Evolutionary conservation across 148 eudicot species (phyloP).

Genomic region (Polygonum aviculare): DNA sequence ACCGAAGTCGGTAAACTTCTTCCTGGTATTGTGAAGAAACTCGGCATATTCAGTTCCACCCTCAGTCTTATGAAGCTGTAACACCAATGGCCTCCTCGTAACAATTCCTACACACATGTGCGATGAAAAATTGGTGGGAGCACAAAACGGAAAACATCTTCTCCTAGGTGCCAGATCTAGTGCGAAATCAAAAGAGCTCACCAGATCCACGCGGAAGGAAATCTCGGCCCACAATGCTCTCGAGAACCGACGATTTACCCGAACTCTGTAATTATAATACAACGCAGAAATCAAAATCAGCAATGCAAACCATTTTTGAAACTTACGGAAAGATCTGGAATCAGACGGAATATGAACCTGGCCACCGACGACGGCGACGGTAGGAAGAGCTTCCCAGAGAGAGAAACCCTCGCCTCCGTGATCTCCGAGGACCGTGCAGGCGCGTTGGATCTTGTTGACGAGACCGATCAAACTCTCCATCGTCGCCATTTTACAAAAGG

Average conservation of each 20-base stretch:
- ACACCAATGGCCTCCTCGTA: conserved; percentile 88
- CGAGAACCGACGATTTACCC: conserved; percentile 94
- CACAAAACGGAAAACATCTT: background rate
- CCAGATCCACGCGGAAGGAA: conserved; percentile 99
- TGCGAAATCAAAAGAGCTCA: conserved; percentile 1
- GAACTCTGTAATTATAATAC: conserved; percentile 55
- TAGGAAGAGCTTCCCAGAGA: conserved; percentile 80
- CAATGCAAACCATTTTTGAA: background rate
- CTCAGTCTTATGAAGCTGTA: conserved; percentile 87
- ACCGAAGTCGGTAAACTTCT: conserved; percentile 70
- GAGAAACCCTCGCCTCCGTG: conserved; percentile 76
- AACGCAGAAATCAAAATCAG: conserved; percentile 5
- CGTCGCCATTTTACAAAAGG: conserved; percentile 40
- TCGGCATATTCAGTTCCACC: conserved; percentile 83
- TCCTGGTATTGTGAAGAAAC: conserved; percentile 91
- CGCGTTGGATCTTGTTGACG: conserved; percentile 60
- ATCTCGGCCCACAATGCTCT: conserved; percentile 94
- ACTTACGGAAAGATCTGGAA: background rate
- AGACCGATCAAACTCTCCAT: conserved; percentile 80
- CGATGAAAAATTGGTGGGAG: background rate
- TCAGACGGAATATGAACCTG: conserved; percentile 30
- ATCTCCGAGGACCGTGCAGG: conserved; percentile 68
- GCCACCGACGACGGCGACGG: conserved; percentile 79
- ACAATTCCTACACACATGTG: conserved; percentile 48
- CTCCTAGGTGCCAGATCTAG: background rate